Evolutionary conservation across 768 basidiomycete species (phyloP).

Genomic region (Suillus hirtellus): DNA sequence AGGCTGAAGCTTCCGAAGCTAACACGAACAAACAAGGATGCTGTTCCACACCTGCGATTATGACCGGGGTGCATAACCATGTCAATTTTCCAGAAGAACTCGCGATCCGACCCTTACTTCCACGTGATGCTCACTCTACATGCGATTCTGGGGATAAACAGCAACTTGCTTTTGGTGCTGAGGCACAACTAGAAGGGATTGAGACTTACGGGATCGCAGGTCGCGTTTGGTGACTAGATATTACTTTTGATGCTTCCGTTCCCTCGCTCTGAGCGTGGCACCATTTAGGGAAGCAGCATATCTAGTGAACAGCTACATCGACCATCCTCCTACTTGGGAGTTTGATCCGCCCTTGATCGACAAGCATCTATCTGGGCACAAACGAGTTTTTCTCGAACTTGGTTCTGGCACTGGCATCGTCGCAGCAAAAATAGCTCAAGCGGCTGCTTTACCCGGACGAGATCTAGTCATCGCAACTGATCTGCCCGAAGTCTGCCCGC

Average conservation of each 20-base stretch:
- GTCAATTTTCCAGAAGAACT: constrained; percentile 4
- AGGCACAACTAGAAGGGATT: constrained; percentile 60
- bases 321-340: constrained; percentile 33
- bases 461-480: constrained; percentile 61
- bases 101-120: not conserved
- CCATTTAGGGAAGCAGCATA: constrained; percentile 74
- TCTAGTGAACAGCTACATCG: constrained; percentile 56
- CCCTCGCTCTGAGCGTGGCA: constrained; percentile 11
- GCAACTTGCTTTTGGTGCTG: constrained; percentile 27
- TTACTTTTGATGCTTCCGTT: constrained; percentile 16
- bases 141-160: no score
- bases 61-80: not conserved
- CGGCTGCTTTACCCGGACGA: constrained; percentile 32
- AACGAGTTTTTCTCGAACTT: constrained; percentile 61
- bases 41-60: not conserved
- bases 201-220: constrained; percentile 79
- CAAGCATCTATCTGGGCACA: constrained; percentile 10
- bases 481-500: constrained; percentile 67
- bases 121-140: no score
- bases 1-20: not conserved
- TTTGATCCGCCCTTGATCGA: constrained; percentile 58
- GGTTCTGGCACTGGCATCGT: constrained; percentile 79
- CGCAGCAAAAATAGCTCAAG: constrained; percentile 45
- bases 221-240: constrained; percentile 66
- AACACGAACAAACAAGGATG: constrained; percentile 2